These are phyloP conservation scores for Chalciporus pseudorubinellus DNA, from an alignment of 768 basidiomycete species.

Conservation along the genomic window DNA sequence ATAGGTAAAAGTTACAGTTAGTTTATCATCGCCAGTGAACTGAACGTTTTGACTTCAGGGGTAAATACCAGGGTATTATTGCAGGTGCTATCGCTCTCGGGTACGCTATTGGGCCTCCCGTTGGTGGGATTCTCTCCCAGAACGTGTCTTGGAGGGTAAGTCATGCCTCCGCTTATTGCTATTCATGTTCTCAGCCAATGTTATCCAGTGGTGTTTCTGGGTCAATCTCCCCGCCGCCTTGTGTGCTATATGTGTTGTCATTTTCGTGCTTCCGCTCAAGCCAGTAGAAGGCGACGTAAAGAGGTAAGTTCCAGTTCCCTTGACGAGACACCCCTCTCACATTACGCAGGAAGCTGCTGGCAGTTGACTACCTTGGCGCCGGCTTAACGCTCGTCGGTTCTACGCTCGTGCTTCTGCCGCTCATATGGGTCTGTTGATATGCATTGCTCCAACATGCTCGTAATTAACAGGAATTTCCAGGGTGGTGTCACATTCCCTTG, in stretches of 20 bases:
- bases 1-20: slow-evolving; percentile 41
- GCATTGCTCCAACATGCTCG: not conserved
- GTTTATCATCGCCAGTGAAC: not conserved
- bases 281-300: slow-evolving; percentile 59
- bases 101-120: slow-evolving; percentile 63
- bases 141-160: slow-evolving; percentile 61
- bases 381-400: slow-evolving; percentile 58
- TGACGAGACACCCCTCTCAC: not conserved
- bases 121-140: slow-evolving; percentile 65
- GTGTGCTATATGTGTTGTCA: slow-evolving; percentile 51
- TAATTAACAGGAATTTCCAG: slow-evolving; percentile 31
- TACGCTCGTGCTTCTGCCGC: slow-evolving; percentile 61
- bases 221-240: slow-evolving; percentile 62
- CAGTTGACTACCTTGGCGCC: slow-evolving; percentile 63
- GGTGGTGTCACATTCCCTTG: slow-evolving; percentile 74
- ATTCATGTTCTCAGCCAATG: not conserved
- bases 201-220: slow-evolving; percentile 69
- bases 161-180: not conserved
- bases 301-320: slow-evolving; percentile 30
- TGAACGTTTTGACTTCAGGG: slow-evolving; percentile 34
- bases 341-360: slow-evolving; percentile 52
- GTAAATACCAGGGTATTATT: slow-evolving; percentile 78
- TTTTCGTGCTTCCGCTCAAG: slow-evolving; percentile 67
- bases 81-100: slow-evolving; percentile 54
- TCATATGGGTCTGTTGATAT: slow-evolving; percentile 58